These are phyloP conservation scores for Wakefieldia striispora DNA, from an alignment of 768 basidiomycete genomes.

Conservation along the genomic window DNA sequence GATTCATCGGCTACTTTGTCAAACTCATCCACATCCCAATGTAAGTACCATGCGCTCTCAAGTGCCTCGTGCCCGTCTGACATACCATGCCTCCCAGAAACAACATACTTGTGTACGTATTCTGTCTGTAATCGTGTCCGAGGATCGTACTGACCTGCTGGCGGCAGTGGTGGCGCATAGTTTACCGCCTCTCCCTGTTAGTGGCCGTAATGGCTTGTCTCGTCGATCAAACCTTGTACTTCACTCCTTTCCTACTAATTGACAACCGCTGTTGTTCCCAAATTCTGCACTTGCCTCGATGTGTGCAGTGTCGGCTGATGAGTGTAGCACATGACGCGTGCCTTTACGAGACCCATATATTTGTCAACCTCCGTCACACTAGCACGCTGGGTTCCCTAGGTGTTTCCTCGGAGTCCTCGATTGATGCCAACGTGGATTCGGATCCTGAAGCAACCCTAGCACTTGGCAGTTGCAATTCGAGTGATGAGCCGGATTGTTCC, in stretches of 20 bases:
- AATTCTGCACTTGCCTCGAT: not conserved
- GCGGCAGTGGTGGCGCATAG: constrained; percentile 73
- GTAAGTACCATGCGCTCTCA: constrained; percentile 48
- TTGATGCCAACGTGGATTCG: constrained; percentile 4
- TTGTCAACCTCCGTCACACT: constrained; percentile 11
- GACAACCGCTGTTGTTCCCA: constrained; percentile 5
- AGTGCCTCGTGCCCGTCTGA: constrained; percentile 9
- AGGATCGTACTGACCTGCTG: constrained; percentile 25
- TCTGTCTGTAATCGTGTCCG: not conserved
- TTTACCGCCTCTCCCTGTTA: constrained; percentile 15
- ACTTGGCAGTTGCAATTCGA: constrained; percentile 19
- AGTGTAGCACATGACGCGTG: constrained; percentile 4
- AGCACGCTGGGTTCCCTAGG: not conserved
- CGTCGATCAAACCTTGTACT: constrained; percentile 11
- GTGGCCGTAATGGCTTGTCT: not conserved
- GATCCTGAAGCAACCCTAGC: constrained; percentile 21
- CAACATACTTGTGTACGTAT: constrained; percentile 94
- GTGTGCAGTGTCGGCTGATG: not conserved
- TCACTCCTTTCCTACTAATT: constrained; percentile 13
- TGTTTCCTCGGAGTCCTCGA: constrained; percentile 1
- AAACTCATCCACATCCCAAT: constrained; percentile 99
- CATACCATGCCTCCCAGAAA: constrained; percentile 53
- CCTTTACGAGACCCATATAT: not conserved
- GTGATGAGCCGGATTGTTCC: constrained; percentile 8
- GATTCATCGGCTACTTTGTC: constrained; percentile 98